Conservation (phyloP, 371 early-diverging fungal species). For the Blakeslea trispora region DNA sequence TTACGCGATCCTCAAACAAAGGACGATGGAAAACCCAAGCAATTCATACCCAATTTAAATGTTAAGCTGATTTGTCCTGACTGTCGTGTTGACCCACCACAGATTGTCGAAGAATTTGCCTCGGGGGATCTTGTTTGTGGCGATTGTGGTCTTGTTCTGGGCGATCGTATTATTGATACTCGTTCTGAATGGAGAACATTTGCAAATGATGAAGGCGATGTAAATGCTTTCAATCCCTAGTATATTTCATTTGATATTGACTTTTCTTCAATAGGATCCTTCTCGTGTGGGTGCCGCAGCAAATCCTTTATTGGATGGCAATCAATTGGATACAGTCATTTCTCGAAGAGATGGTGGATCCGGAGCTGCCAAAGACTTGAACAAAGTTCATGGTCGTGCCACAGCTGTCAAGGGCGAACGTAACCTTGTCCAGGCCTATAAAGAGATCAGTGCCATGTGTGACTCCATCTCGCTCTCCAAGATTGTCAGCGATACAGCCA, state of each 20-base stretch:
- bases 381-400: slow-evolving; percentile 76
- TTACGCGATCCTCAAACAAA: slow-evolving; percentile 31
- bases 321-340: slow-evolving; percentile 91
- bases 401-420: slow-evolving; percentile 78
- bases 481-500: slow-evolving; percentile 91
- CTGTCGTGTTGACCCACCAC: slow-evolving; percentile 85
- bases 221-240: too few species aligned
- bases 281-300: slow-evolving; percentile 98
- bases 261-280: slow-evolving; percentile 70
- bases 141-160: slow-evolving; percentile 96
- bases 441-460: slow-evolving; percentile 91
- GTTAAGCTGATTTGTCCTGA: slow-evolving; percentile 74
- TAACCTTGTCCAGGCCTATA: slow-evolving; percentile 87
- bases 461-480: slow-evolving; percentile 89
- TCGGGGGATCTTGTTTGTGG: slow-evolving; percentile 93
- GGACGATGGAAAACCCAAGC: slow-evolving; percentile 27
- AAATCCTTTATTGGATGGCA: slow-evolving; percentile 87
- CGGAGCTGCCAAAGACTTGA: slow-evolving; percentile 72
- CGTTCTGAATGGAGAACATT: slow-evolving; percentile 99
- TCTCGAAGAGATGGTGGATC: slow-evolving; percentile 80
- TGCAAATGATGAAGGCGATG: slow-evolving; percentile 91
- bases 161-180: slow-evolving; percentile 98
- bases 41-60: slow-evolving; percentile 60
- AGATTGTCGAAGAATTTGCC: slow-evolving; percentile 97
- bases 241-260: slow-evolving; percentile 7